phyloP scores from a whole-genome alignment of 148 eudicot species.

The Vaccinium macrocarpon region DNA sequence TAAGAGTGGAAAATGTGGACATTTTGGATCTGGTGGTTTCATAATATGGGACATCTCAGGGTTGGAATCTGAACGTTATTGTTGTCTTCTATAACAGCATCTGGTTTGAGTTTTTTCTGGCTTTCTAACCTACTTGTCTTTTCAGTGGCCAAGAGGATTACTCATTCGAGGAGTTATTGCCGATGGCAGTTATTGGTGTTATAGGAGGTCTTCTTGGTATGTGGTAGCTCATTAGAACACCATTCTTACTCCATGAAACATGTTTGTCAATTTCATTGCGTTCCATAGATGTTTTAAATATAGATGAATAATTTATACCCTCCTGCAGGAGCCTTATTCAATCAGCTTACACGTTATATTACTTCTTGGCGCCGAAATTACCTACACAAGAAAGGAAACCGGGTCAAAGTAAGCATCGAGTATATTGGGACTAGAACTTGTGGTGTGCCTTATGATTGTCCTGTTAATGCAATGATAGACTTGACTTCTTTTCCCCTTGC shows the following conservation, averaged over 20 bases:
- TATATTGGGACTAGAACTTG: background rate
- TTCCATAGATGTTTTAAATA: background rate
- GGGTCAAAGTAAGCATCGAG: constrained; percentile 67
- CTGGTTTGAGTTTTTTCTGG: constrained; percentile 7
- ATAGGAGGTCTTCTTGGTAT: constrained; percentile 98
- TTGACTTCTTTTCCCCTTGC: constrained; percentile 23
- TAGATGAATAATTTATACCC: background rate
- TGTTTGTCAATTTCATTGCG: background rate
- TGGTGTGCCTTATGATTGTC: constrained; percentile 1
- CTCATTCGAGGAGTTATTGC: constrained; percentile 89
- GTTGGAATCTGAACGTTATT: constrained; percentile 41
- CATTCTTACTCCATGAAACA: constrained; percentile 6
- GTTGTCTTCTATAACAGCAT: constrained; percentile 12
- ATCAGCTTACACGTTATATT: constrained; percentile 82
- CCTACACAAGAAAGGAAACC: constrained; percentile 83
- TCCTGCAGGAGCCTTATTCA: constrained; percentile 79
- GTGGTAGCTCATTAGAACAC: constrained; percentile 23
- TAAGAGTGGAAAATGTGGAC: constrained; percentile 94
- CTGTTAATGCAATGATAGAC: constrained; percentile 8
- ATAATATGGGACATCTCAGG: constrained; percentile 98
- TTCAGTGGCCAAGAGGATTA: constrained; percentile 98
- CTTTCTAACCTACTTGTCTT: constrained; percentile 30
- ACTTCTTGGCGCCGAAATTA: constrained; percentile 92
- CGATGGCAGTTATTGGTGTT: constrained; percentile 97
- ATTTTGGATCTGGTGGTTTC: constrained; percentile 99